Evolutionary conservation across 768 basidiomycete species (phyloP).

Genomic region (Boletus sp.): DNA sequence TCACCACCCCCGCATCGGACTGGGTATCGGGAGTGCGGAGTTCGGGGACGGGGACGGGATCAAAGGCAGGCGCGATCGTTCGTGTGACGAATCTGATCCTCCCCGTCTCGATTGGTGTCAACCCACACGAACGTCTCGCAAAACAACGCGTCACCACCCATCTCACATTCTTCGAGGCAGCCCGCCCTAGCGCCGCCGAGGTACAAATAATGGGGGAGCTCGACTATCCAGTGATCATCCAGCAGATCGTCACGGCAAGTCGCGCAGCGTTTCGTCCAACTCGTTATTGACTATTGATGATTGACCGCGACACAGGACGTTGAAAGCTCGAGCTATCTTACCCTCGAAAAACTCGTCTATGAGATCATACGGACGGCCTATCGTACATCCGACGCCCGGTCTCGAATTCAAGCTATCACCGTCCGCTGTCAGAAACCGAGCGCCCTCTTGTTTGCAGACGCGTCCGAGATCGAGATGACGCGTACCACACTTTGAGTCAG

Average conservation of each 20-base stretch:
- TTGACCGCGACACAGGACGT: constrained; percentile 1
- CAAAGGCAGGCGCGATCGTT: constrained; percentile 28
- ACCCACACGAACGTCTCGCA: constrained; percentile 62
- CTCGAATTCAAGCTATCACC: constrained; percentile 41
- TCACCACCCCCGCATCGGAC: constrained; percentile 21
- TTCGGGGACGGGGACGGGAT: background rate
- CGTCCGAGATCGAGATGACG: constrained; percentile 62
- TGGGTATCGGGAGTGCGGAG: background rate
- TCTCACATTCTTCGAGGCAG: constrained; percentile 42
- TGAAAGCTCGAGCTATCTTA: constrained; percentile 15
- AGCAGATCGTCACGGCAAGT: constrained; percentile 30
- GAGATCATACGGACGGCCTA: constrained; percentile 49
- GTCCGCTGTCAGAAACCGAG: constrained; percentile 67
- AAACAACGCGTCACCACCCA: constrained; percentile 64
- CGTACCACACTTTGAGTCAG: constrained; percentile 24
- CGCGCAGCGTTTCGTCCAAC: background rate
- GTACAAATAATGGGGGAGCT: constrained; percentile 8
- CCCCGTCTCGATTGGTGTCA: constrained; percentile 65
- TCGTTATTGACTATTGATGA: background rate
- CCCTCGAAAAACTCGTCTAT: constrained; percentile 34
- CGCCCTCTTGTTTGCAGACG: constrained; percentile 65
- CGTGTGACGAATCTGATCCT: constrained; percentile 47
- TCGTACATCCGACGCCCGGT: constrained; percentile 45
- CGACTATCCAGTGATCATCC: constrained; percentile 39
- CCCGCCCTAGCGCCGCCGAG: constrained; percentile 3